phyloP scores from a whole-genome alignment of 768 basidiomycete species.

The Rhizopogon roseolus region DNA sequence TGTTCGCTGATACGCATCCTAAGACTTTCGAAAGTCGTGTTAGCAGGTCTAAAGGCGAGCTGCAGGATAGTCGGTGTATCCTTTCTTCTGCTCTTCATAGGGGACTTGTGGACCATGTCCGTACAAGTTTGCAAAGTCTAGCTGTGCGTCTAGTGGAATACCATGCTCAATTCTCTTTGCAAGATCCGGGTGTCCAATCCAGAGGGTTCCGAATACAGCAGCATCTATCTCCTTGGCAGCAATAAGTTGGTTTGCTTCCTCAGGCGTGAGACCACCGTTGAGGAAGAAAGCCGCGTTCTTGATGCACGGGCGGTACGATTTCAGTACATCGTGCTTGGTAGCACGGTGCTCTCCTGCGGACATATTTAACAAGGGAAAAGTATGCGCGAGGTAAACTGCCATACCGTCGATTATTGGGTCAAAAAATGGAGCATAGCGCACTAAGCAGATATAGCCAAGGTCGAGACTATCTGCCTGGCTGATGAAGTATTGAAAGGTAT shows the following conservation, averaged over 20 bases:
- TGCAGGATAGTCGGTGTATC: slow-evolving; percentile 29
- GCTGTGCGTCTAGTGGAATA: slow-evolving; percentile 11
- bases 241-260: not conserved
- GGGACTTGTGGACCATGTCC: slow-evolving; percentile 15
- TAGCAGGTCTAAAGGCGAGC: not conserved
- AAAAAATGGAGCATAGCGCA: slow-evolving; percentile 11
- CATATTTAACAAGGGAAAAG: not conserved
- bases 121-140: slow-evolving; percentile 18
- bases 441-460: slow-evolving; percentile 20
- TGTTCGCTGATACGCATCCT: not conserved
- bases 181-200: slow-evolving; percentile 38
- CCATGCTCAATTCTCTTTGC: slow-evolving; percentile 20
- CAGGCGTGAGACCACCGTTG: slow-evolving; percentile 28
- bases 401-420: slow-evolving; percentile 21
- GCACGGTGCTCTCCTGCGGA: slow-evolving; percentile 26
- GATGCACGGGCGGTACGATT: slow-evolving; percentile 30
- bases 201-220: slow-evolving; percentile 13
- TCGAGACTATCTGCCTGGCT: slow-evolving; percentile 34
- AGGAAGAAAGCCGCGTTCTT: slow-evolving; percentile 33
- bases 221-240: slow-evolving; percentile 13
- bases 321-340: slow-evolving; percentile 36
- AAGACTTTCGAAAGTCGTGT: not conserved
- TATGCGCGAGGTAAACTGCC: not conserved
- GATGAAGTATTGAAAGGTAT: slow-evolving; percentile 37
- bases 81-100: slow-evolving; percentile 17